These are phyloP conservation scores for Prunella vulgaris DNA, from an alignment of 257 asterid genomes.

Conservation along the genomic window DNA sequence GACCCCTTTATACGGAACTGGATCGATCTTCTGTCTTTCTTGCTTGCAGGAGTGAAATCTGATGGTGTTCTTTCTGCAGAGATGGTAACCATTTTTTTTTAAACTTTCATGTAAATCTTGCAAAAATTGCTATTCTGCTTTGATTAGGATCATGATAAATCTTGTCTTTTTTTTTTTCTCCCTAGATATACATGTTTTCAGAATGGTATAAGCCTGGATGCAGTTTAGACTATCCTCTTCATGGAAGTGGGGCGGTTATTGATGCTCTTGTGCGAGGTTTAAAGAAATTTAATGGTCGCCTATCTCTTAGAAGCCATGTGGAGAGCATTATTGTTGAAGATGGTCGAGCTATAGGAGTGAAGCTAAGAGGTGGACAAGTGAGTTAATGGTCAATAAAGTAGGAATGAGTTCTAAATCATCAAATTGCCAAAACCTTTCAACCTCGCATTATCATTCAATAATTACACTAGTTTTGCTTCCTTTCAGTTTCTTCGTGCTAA, in stretches of 20 bases:
- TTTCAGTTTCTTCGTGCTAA: slow-evolving; percentile 78
- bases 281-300: slow-evolving; percentile 77
- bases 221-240: slow-evolving; percentile 82
- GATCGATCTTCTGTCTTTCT: slow-evolving; percentile 89
- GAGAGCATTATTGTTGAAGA: slow-evolving; percentile 73
- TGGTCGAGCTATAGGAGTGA: slow-evolving; percentile 89
- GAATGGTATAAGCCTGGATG: slow-evolving; percentile 98
- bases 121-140: slow-evolving; percentile 1
- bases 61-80: slow-evolving; percentile 94
- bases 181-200: slow-evolving; percentile 86
- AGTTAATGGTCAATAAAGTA: slow-evolving; percentile 21
- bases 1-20: slow-evolving; percentile 86
- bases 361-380: slow-evolving; percentile 84
- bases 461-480: slow-evolving; percentile 5
- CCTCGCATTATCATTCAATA: not conserved
- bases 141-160: not conserved
- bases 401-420: not conserved
- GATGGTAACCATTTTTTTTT: slow-evolving; percentile 52
- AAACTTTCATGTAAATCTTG: not conserved
- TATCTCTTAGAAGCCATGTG: slow-evolving; percentile 82
- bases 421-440: not conserved
- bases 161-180: not conserved
- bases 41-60: slow-evolving; percentile 94
- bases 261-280: slow-evolving; percentile 88
- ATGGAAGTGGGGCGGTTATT: slow-evolving; percentile 83